Evolutionary conservation across 73 alveolate species (phyloP).

Genomic region (Stentor roeselii): DNA sequence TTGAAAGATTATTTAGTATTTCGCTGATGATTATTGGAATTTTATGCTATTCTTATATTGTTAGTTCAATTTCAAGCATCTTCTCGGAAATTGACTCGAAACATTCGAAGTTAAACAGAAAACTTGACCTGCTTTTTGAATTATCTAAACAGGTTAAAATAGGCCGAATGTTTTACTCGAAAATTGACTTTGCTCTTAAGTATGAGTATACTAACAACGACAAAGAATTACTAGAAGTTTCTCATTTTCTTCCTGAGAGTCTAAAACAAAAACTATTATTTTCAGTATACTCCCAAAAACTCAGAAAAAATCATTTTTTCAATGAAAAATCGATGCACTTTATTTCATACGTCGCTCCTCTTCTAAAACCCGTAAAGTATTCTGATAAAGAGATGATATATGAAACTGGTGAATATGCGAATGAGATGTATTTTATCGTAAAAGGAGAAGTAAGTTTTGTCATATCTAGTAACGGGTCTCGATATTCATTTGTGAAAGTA

Average conservation of each 20-base stretch:
- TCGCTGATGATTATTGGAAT: constrained; percentile 76
- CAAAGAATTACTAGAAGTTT: constrained; percentile 56
- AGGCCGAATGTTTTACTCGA: constrained; percentile 16
- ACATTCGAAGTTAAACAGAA: constrained; percentile 18
- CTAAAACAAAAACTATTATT: constrained; percentile 57
- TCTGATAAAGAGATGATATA: constrained; percentile 49
- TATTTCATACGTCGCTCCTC: constrained; percentile 68
- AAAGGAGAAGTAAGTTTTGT: constrained; percentile 45
- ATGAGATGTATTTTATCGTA: constrained; percentile 55
- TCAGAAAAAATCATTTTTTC: constrained; percentile 47
- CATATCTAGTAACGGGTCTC: constrained; percentile 17
- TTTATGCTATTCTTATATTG: constrained; percentile 68
- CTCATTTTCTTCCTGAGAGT: constrained; percentile 58
- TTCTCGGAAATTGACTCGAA: constrained; percentile 55
- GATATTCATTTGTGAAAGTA: neutral
- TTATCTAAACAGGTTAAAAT: constrained; percentile 30
- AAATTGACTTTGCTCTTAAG: constrained; percentile 25
- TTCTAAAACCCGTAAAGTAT: constrained; percentile 52
- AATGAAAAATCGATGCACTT: constrained; percentile 48
- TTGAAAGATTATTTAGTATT: constrained; percentile 54
- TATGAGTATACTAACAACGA: constrained; percentile 21
- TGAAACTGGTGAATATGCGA: constrained; percentile 65
- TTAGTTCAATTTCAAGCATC: constrained; percentile 69
- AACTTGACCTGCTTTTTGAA: neutral
- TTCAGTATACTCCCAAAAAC: constrained; percentile 44